Percentiles rank a stretch among this genome's conserved stretches.
Conservation (phyloP, 2,329 filamentous ascomycete species). For the Botrytis fabae region DNA sequence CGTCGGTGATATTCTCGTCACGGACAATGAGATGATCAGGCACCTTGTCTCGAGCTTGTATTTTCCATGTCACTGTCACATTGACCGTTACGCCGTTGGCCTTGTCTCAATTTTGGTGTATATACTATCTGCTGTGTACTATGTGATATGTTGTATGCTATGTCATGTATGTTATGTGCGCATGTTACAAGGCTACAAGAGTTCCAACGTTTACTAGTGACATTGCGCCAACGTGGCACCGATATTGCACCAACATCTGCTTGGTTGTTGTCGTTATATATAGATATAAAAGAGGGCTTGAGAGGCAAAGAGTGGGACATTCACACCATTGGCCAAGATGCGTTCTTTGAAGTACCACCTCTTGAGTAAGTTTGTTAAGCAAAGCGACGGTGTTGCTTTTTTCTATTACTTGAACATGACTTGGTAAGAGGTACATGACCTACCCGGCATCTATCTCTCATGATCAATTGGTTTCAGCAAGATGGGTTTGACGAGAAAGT, state of each 20-base stretch:
- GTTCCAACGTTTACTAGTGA: background rate
- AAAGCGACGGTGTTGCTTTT: background rate
- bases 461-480: background rate
- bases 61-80: background rate
- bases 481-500: background rate
- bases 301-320: background rate
- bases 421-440: background rate
- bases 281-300: background rate
- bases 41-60: background rate
- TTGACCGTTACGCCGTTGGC: conserved; percentile 6
- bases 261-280: background rate
- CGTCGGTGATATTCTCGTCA: background rate
- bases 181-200: background rate
- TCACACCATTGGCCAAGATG: background rate
- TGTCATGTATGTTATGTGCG: background rate
- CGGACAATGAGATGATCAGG: background rate
- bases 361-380: background rate
- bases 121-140: background rate
- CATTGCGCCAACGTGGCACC: background rate
- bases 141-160: background rate
- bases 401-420: background rate
- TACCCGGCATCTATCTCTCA: too few relatives aligned
- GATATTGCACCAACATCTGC: background rate
- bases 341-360: background rate
- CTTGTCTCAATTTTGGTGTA: conserved; percentile 1